Evolutionary conservation across 371 early-diverging fungal species (phyloP).

Genomic region (Lichtheimia hyalospora): DNA sequence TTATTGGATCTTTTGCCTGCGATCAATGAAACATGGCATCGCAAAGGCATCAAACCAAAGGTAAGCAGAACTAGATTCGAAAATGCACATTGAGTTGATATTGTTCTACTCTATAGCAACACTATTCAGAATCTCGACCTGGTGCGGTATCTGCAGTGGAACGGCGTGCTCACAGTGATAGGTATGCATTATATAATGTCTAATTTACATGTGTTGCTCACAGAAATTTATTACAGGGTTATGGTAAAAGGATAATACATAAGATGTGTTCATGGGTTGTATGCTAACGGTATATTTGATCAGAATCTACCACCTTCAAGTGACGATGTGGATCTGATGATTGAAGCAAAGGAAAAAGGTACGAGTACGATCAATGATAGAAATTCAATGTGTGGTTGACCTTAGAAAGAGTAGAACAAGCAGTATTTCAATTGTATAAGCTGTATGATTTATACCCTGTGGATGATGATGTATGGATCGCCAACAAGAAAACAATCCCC

Average conservation of each 20-base stretch:
- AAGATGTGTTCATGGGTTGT: too few species aligned
- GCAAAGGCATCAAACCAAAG: slow-evolving; percentile 45
- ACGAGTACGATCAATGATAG: neutral
- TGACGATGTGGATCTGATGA: slow-evolving; percentile 55
- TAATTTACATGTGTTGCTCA: too few species aligned
- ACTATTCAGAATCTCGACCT: slow-evolving; percentile 48
- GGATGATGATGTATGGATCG: slow-evolving; percentile 29
- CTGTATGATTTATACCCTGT: slow-evolving; percentile 35
- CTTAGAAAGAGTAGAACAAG: slow-evolving; percentile 35
- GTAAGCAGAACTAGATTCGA: slow-evolving; percentile 9
- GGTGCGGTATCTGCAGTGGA: slow-evolving; percentile 38
- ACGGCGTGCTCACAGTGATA: slow-evolving; percentile 46
- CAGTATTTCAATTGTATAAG: slow-evolving; percentile 47
- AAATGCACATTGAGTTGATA: neutral
- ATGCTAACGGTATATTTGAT: neutral
- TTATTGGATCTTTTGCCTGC: slow-evolving; percentile 23
- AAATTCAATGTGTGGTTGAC: neutral
- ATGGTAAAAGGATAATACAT: neutral
- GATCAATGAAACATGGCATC: slow-evolving; percentile 44
- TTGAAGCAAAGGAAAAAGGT: slow-evolving; percentile 59
- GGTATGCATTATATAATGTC: slow-evolving; percentile 6
- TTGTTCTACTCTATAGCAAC: slow-evolving; percentile 29
- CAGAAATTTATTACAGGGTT: neutral
- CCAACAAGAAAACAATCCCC: neutral
- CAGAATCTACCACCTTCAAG: slow-evolving; percentile 45